Percentiles rank a stretch among this genome's conserved stretches.
Conservation (phyloP, 2,329 filamentous ascomycete genomes). For the Paraphaeosphaeria sporulosa region DNA sequence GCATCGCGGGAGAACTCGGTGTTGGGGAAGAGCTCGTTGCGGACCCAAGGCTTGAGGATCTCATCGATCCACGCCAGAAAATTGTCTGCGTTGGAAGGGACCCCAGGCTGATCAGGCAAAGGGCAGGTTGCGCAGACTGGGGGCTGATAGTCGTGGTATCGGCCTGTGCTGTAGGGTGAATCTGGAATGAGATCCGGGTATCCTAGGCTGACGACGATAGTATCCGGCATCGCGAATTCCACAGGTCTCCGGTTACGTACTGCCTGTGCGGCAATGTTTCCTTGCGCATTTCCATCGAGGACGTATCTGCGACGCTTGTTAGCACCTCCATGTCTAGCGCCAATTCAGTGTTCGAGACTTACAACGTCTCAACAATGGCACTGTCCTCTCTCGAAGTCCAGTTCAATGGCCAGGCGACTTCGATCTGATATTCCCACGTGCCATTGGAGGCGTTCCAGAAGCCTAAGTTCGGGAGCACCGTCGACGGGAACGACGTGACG, state of each 20-base stretch:
- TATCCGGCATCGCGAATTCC: constrained; percentile 40
- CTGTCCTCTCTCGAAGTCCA: constrained; percentile 36
- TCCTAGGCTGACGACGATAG: constrained; percentile 41
- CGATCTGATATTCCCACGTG: constrained; percentile 45
- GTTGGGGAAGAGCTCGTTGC: constrained; percentile 37
- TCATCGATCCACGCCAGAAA: constrained; percentile 56
- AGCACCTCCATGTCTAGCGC: neutral
- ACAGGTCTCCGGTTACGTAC: constrained; percentile 39
- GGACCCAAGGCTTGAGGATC: constrained; percentile 48
- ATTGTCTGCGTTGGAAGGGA: constrained; percentile 54
- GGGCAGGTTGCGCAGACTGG: constrained; percentile 41
- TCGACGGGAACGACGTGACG: constrained; percentile 30
- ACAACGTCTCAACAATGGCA: constrained; percentile 42
- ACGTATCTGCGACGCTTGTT: constrained; percentile 32
- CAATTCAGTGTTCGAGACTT: constrained; percentile 11
- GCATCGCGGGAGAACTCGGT: constrained; percentile 50
- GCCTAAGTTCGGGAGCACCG: constrained; percentile 37
- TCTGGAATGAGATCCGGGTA: constrained; percentile 39
- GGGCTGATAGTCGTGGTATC: constrained; percentile 39
- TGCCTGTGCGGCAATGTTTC: constrained; percentile 37
- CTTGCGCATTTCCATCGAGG: constrained; percentile 43
- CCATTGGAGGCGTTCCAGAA: constrained; percentile 44
- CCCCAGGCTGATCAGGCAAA: constrained; percentile 35
- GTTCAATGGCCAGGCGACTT: constrained; percentile 43
- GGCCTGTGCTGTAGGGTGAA: constrained; percentile 36